Evolutionary conservation across 1,284 basidiomycete genomes (phyloP).

Genomic region (Chalciporus sp.): DNA sequence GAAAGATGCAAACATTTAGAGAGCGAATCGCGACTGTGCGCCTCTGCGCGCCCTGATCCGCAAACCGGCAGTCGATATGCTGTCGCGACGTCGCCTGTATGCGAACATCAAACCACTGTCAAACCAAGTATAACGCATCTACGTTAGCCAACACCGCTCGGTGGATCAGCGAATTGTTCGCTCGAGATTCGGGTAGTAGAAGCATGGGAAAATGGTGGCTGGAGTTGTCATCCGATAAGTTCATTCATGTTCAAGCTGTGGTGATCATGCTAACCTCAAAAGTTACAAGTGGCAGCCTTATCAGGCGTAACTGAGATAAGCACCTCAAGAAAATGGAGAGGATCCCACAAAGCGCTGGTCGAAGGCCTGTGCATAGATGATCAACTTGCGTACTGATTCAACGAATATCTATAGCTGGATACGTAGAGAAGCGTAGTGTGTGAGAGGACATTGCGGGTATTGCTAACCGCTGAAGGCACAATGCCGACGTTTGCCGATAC

Average conservation of each 20-base stretch:
- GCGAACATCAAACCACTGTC: neutral
- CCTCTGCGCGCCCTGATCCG: neutral
- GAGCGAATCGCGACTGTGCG: too few species aligned
- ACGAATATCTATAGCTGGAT: neutral
- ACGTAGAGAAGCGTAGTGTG: conserved; percentile 3
- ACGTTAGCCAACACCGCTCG: neutral
- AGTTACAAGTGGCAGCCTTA: neutral
- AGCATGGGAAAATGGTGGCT: neutral
- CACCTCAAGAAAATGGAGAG: neutral
- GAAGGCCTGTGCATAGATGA: neutral
- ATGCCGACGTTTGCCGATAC: conserved; percentile 21
- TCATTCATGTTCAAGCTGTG: neutral
- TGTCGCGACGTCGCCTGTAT: neutral
- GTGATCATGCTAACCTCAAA: neutral
- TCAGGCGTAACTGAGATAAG: neutral
- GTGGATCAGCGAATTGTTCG: neutral
- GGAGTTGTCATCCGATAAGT: neutral
- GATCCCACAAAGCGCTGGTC: neutral
- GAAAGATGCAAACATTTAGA: neutral
- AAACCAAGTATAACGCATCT: neutral
- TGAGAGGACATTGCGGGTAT: conserved; percentile 3
- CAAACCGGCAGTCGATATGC: neutral
- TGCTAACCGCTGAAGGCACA: conserved; percentile 1
- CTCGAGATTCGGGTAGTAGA: neutral
- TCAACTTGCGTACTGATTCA: neutral